Evolutionary conservation across 768 basidiomycete genomes (phyloP).

Genomic region (Lanmaoa rubissima): DNA sequence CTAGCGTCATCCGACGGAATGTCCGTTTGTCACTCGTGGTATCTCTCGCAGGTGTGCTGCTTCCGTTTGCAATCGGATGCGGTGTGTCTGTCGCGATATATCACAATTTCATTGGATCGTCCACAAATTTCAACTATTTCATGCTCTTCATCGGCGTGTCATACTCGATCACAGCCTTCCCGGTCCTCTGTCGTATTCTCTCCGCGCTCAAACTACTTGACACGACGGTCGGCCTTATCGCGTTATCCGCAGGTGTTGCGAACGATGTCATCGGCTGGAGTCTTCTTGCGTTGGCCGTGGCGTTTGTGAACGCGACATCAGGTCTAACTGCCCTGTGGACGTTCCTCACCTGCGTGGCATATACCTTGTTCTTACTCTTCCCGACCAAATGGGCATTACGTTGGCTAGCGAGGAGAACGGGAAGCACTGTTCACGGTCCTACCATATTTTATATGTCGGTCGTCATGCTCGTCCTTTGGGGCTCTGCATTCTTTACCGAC

Average conservation of each 20-base stretch:
- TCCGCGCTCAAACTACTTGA: slow-evolving; percentile 88
- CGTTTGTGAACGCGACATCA: slow-evolving; percentile 83
- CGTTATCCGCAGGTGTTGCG: slow-evolving; percentile 89
- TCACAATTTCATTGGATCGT: slow-evolving; percentile 60
- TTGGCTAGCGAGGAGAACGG: slow-evolving; percentile 76
- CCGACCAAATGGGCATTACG: slow-evolving; percentile 57
- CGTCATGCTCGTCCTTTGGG: slow-evolving; percentile 78
- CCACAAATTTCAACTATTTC: slow-evolving; percentile 77
- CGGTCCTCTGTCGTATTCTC: slow-evolving; percentile 86
- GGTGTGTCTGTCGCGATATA: slow-evolving; percentile 75
- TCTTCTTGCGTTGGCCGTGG: slow-evolving; percentile 85
- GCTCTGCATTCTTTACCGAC: slow-evolving; percentile 90
- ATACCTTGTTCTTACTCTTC: slow-evolving; percentile 74
- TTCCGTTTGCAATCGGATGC: slow-evolving; percentile 88
- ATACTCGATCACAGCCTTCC: slow-evolving; percentile 86
- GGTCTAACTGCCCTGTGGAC: slow-evolving; percentile 86
- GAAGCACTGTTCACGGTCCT: slow-evolving; percentile 79
- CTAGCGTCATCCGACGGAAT: slow-evolving; percentile 73
- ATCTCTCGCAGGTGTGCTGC: slow-evolving; percentile 74
- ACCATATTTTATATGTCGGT: slow-evolving; percentile 87
- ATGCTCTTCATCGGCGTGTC: slow-evolving; percentile 94
- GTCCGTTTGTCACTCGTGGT: slow-evolving; percentile 63
- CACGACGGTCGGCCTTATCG: slow-evolving; percentile 90
- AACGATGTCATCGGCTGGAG: slow-evolving; percentile 90
- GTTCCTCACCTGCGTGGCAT: slow-evolving; percentile 76